Conservation (phyloP, 345 rosid species). For the Pugionium cornutum region DNA sequence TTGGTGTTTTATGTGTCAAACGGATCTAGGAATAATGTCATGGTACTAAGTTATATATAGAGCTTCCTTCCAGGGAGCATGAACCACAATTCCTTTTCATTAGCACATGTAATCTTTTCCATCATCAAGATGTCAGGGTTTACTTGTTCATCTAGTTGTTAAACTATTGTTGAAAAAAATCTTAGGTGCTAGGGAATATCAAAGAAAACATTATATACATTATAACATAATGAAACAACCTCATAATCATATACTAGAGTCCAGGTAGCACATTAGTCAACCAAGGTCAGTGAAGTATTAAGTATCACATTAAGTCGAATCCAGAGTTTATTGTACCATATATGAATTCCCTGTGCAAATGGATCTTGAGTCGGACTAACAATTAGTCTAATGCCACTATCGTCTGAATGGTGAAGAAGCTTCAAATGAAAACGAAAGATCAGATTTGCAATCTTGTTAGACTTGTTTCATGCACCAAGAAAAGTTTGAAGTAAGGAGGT, state of each 20-base stretch:
- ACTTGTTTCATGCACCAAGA: not conserved
- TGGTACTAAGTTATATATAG: not conserved
- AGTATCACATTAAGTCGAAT: not conserved
- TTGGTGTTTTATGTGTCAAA: not conserved
- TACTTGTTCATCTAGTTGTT: conserved; percentile 11
- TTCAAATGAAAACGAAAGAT: not conserved
- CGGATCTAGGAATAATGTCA: not conserved
- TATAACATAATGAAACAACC: conserved; percentile 3
- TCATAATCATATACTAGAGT: not conserved
- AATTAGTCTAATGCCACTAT: conserved; percentile 4
- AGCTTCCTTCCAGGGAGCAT: conserved; percentile 6
- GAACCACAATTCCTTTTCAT: not conserved
- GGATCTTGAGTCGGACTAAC: not conserved
- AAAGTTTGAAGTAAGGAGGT: conserved; percentile 10
- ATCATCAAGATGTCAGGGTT: conserved; percentile 10
- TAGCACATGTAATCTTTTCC: conserved; percentile 3
- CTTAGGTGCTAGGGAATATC: conserved; percentile 1
- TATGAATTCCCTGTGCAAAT: not conserved
- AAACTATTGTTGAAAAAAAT: not conserved
- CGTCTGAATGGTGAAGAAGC: not conserved
- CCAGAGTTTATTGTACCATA: not conserved
- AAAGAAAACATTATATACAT: not conserved
- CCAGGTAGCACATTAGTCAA: not conserved
- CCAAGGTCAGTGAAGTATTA: not conserved
- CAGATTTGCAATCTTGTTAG: conserved; percentile 13